These are phyloP conservation scores for Hypoxylon lienhwacheense DNA, from an alignment of 495 filamentous ascomycete genomes.

Conservation along the genomic window DNA sequence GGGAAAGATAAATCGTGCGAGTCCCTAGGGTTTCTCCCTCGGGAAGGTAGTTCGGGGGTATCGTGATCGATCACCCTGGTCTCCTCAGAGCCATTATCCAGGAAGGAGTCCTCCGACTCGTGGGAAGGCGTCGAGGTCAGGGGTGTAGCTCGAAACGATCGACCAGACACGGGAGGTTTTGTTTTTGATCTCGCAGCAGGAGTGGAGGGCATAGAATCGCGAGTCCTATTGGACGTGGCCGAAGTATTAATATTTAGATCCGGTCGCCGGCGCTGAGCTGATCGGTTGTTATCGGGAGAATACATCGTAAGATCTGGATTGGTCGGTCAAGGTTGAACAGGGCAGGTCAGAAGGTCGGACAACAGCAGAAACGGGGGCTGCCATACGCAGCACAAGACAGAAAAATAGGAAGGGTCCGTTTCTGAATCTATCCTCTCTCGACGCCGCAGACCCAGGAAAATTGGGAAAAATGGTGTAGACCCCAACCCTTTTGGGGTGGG, in stretches of 20 bases:
- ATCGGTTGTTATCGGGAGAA: conserved; percentile 38
- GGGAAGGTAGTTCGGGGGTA: conserved; percentile 39
- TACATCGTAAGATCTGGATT: conserved; percentile 34
- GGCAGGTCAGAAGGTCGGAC: conserved; percentile 25
- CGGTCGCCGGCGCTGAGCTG: conserved; percentile 33
- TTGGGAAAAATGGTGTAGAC: too few relatives aligned
- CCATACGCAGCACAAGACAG: conserved; percentile 31
- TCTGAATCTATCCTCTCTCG: not conserved
- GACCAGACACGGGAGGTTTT: conserved; percentile 38
- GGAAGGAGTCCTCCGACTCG: conserved; percentile 36
- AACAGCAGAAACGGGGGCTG: conserved; percentile 32
- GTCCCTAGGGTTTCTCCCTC: conserved; percentile 54
- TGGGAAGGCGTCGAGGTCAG: conserved; percentile 20
- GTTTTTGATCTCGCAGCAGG: conserved; percentile 30
- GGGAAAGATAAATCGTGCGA: conserved; percentile 87
- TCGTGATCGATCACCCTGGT: conserved; percentile 36
- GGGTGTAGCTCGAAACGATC: conserved; percentile 30
- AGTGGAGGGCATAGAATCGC: conserved; percentile 32
- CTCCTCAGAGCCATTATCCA: conserved; percentile 31
- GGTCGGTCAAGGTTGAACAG: conserved; percentile 20
- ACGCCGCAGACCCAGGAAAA: too few relatives aligned
- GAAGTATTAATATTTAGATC: conserved; percentile 39
- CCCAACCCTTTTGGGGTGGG: too few relatives aligned
- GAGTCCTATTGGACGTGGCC: conserved; percentile 17
- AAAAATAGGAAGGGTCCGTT: conserved; percentile 3